Percentiles rank a stretch among this genome's conserved stretches.
Conservation (phyloP, 2,329 filamentous ascomycete species). For the Tricladium varicosporioides region DNA sequence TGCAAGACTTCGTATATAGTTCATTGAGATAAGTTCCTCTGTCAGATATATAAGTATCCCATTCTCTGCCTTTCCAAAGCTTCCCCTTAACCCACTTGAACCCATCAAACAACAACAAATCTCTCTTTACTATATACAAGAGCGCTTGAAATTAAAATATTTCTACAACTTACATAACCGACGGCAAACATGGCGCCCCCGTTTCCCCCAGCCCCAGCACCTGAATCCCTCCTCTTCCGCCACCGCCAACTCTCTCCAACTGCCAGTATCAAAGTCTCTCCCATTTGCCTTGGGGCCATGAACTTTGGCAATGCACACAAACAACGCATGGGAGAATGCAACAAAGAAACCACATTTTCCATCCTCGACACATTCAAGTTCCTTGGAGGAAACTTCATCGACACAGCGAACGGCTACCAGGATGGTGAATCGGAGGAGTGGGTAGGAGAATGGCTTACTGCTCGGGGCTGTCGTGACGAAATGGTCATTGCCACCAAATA, state of each 20-base stretch:
- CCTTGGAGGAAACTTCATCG: conserved; percentile 64
- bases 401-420: conserved; percentile 43
- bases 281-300: conserved; percentile 36
- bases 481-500: conserved; percentile 56
- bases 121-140: too few species aligned
- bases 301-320: conserved; percentile 48
- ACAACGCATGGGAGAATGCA: conserved; percentile 48
- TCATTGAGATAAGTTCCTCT: too few species aligned
- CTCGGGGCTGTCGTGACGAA: conserved; percentile 45
- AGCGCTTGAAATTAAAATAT: too few species aligned
- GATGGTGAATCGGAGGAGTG: conserved; percentile 53
- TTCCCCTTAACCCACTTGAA: not conserved
- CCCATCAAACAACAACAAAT: too few species aligned
- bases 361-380: conserved; percentile 54
- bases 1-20: too few species aligned
- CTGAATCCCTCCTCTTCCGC: conserved; percentile 4
- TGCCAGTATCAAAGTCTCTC: conserved; percentile 32
- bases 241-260: conserved; percentile 31
- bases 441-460: conserved; percentile 56
- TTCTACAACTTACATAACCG: too few species aligned
- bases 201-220: not conserved
- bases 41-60: not conserved
- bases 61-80: not conserved
- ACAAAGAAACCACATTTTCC: conserved; percentile 52
- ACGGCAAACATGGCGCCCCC: not conserved